Evolutionary conservation across 208 protist genomes (phyloP), one percentile per base, ranked within the genome.

Genomic region (Trichomonas gallinae): DNA sequence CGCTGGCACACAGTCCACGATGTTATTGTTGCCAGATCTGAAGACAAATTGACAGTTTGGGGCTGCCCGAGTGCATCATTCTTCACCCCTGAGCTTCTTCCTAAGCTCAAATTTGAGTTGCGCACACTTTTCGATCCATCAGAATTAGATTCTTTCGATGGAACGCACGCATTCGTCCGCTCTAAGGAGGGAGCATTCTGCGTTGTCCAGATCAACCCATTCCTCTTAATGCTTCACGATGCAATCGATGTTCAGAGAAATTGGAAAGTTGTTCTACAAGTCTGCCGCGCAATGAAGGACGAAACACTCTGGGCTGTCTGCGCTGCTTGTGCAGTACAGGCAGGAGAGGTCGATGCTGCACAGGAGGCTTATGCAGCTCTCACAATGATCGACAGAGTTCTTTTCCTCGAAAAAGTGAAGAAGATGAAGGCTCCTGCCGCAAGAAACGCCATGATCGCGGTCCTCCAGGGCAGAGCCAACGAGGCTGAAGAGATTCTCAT

Each of bases 401-500:
- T 88, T 10, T 72, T 88, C 38, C 93, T 97, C 45, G 89, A 89
- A 36, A 96, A 63, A 10, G 96, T 97, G 0, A 97, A 97, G 45
- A 96, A 93, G 34, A 87, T 97, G 96, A 44, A 93, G 21, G 49
- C 42, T 3, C 93, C 93, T 26, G 96, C 96, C 15, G 15, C 42
- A 23, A 38, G 96, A 81, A 96, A 97, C 45, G 63, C 96, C 31
- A 96, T 96, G 88, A 93, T 97, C 46, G 96, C 96, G 0, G 58
- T 97, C 31, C 63, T 97, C 8, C 96, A 96, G 23, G 96, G 83
- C 40, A 0, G 96, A 10, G 89, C 40, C 0, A 96, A 96, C 42
- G 96, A 97, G 96, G 96, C 96, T 17, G 96, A 97, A 21, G 89
- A 96, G 21, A 97, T 97, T 36, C 44, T 97, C 2, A 63, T 97